Evolutionary conservation across 2,329 filamentous ascomycete species (phyloP).

Genomic region (Graphilbum ipis-grandicollis): DNA sequence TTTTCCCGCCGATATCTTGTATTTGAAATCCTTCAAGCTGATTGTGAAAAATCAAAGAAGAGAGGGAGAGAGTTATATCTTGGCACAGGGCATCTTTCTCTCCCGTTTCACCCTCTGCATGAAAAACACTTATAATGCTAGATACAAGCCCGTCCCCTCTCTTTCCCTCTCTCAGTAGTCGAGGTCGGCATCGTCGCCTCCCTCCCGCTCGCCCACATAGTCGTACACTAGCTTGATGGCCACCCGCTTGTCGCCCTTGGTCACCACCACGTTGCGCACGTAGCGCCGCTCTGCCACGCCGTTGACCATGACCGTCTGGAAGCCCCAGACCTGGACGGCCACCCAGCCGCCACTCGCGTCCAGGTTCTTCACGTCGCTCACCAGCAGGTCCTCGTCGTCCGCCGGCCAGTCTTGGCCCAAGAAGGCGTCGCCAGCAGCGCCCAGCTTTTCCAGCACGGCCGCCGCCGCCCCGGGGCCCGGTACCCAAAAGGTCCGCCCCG

Average conservation of each 20-base stretch:
- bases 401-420: conserved; percentile 34
- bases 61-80: too few species aligned
- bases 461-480: conserved; percentile 13
- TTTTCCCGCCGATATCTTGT: too few species aligned
- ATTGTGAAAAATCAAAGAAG: too few species aligned
- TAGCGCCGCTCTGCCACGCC: conserved; percentile 29
- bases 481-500: conserved; percentile 39
- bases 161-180: conserved; percentile 4
- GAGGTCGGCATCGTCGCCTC: conserved; percentile 1
- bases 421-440: conserved; percentile 25
- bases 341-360: conserved; percentile 34
- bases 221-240: conserved; percentile 40
- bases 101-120: too few species aligned
- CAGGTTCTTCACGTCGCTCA: conserved; percentile 40
- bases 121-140: too few species aligned
- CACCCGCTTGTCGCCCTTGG: conserved; percentile 30
- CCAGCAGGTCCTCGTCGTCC: conserved; percentile 43
- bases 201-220: conserved; percentile 16
- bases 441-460: conserved; percentile 35
- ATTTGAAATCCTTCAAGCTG: too few species aligned
- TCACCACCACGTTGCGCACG: conserved; percentile 32
- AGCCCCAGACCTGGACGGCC: conserved; percentile 43
- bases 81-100: too few species aligned
- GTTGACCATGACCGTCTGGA: conserved; percentile 32
- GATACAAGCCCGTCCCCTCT: too few species aligned